Conservation (phyloP, 345 rosid genomes). For the Heritiera littoralis region DNA sequence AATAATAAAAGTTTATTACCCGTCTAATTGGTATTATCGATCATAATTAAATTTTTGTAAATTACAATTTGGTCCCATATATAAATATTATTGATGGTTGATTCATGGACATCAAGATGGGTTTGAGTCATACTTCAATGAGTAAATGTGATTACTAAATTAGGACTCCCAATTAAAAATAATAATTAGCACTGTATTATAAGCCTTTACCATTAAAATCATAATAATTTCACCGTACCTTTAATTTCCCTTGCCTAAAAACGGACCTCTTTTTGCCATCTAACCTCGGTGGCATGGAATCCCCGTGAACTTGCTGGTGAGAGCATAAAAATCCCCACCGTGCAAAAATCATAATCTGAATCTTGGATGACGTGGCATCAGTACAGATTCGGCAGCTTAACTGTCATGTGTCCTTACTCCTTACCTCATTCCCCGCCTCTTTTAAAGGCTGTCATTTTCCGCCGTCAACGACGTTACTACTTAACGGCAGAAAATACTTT, state of each 20-base stretch:
- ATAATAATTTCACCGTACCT: background rate
- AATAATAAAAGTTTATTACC: no score
- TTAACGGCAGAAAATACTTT: background rate
- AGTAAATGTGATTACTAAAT: no score
- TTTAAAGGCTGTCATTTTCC: slow-evolving; percentile 22
- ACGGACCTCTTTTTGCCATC: background rate
- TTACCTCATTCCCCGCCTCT: slow-evolving; percentile 20
- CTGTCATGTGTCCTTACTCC: slow-evolving; percentile 17
- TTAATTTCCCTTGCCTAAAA: background rate
- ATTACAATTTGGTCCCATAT: no score
- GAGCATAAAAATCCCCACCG: background rate
- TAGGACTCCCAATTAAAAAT: no score
- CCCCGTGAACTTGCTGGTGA: background rate
- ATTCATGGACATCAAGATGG: no score
- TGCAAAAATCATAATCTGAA: background rate
- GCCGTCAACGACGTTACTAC: slow-evolving; percentile 19
- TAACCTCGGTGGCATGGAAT: background rate
- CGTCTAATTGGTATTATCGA: no score
- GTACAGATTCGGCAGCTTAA: slow-evolving; percentile 21
- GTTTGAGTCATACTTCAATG: no score
- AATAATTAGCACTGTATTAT: no score
- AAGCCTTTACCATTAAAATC: no score
- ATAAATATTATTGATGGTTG: no score
- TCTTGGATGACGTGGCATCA: slow-evolving; percentile 24
- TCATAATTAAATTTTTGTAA: no score